A percentile compares a stretch with the other conserved stretches of the same genome.
These are phyloP conservation scores for Chlorencoelia australis DNA, from an alignment of 2,329 filamentous ascomycete species.

Conservation along the genomic window DNA sequence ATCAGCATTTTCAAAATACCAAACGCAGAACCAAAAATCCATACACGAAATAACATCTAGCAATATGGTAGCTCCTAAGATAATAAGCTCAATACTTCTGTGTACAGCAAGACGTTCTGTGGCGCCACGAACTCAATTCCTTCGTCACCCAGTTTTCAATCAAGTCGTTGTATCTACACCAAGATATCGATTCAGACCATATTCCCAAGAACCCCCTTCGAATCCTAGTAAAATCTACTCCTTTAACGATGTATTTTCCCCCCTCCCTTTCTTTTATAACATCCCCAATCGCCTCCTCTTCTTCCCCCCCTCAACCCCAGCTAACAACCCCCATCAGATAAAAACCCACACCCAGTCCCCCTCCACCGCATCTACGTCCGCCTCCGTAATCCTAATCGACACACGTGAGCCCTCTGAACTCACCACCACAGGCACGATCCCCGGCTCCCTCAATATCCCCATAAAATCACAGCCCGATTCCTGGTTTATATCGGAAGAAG, in stretches of 20 bases:
- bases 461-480: conserved; percentile 68
- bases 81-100: too few relatives aligned
- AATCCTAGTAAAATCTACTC: conserved; percentile 34
- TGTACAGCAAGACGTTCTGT: too few relatives aligned
- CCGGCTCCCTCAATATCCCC: conserved; percentile 73
- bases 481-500: conserved; percentile 63
- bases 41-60: too few relatives aligned
- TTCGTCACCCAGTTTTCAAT: too few relatives aligned
- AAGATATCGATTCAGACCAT: neutral
- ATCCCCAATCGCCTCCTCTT: too few relatives aligned
- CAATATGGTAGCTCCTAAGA: too few relatives aligned
- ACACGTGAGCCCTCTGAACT: conserved; percentile 62
- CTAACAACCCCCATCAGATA: conserved; percentile 28
- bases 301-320: neutral
- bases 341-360: conserved; percentile 28
- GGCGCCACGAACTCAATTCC: too few relatives aligned
- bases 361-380: conserved; percentile 29
- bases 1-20: too few relatives aligned
- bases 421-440: conserved; percentile 58
- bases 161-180: too few relatives aligned
- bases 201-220: neutral
- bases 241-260: conserved; percentile 34
- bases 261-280: neutral
- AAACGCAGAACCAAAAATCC: too few relatives aligned
- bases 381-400: conserved; percentile 45